Evolutionary conservation across 352 stramenopile species (phyloP), one percentile per base, ranked within the genome.

Genomic region (Aphanomyces euteiches): DNA sequence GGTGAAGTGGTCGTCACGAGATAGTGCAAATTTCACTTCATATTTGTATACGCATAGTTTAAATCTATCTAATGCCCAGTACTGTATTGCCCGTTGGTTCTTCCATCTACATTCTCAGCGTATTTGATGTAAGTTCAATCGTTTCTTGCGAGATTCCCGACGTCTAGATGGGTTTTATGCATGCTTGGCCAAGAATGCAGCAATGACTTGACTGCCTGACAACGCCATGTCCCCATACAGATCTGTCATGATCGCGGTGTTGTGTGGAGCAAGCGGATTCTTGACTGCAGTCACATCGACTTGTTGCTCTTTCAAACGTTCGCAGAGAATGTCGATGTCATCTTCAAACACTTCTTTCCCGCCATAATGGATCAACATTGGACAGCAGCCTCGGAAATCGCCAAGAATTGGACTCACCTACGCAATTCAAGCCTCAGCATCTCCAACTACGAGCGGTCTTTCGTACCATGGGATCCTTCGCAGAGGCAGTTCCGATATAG

Each of bases 341-440:
- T 50, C 43, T n/a, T 12, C 43, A 50, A 50, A 50, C 43, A 50
- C 10, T 50, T 50, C 43, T n/a, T 50, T 50, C 10, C 43, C 43
- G 10, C 43, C 43, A 50, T 50, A 50, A 50, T 50, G 43, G 10
- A 50, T 12, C 43, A 50, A n/a, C 17, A 50, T 50, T 1, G 43
- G 43, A 50, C 43, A 50, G 10, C 10, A 50, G 17, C 43, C 43
- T 2, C 10, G 10, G 17, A 50, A 50, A 50, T 50, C 43, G 17
- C 43, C 43, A n/a, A n/a, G 17, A n/a, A 50, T n/a, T n/a, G 43
- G 43, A n/a, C 43, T 50, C 43, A 50, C 43, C 43, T 50, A 50
- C 10, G 10, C 43, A 50, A 2, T 28, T 28, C 28, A 50, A 50
- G 1, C 43, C 43, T 50, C 10, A 50, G 43, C 28, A 50, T 50